phyloP scores from a whole-genome alignment of 1,139 yeast genomes.

The Diutina siamensis region DNA sequence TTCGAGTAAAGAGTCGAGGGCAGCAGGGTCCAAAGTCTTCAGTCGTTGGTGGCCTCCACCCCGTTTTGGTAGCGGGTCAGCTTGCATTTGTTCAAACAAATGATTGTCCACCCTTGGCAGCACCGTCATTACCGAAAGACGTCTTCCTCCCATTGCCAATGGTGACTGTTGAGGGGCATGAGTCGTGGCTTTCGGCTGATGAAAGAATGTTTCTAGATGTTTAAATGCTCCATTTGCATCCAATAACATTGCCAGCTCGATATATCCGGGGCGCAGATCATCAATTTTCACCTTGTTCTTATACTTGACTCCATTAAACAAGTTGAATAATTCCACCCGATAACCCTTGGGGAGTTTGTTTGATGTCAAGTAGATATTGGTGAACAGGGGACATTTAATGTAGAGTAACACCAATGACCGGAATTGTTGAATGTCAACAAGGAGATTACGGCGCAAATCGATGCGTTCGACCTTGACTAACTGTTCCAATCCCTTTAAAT shows the following conservation, averaged over 20 bases:
- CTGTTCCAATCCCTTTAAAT: constrained; percentile 38
- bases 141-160: not conserved
- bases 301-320: constrained; percentile 35
- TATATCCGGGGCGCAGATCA: constrained; percentile 54
- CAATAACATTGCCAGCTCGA: constrained; percentile 43
- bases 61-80: not conserved
- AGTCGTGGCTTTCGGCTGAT: not conserved
- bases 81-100: constrained; percentile 3
- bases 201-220: constrained; percentile 27
- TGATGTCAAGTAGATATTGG: constrained; percentile 26
- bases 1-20: constrained; percentile 1
- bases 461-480: constrained; percentile 37
- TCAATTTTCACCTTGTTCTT: constrained; percentile 40
- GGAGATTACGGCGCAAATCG: constrained; percentile 44
- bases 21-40: not conserved
- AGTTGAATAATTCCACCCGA: constrained; percentile 42
- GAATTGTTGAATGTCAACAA: constrained; percentile 20
- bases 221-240: constrained; percentile 38
- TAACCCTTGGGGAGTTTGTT: constrained; percentile 33
- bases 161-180: not conserved
- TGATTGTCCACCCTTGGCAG: constrained; percentile 4
- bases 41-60: not conserved
- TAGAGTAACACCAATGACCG: constrained; percentile 27
- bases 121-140: constrained; percentile 1
- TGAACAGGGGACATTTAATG: constrained; percentile 22